phyloP scores from a whole-genome alignment of 1,284 basidiomycete species.

The Xerocomus amazonicus region DNA sequence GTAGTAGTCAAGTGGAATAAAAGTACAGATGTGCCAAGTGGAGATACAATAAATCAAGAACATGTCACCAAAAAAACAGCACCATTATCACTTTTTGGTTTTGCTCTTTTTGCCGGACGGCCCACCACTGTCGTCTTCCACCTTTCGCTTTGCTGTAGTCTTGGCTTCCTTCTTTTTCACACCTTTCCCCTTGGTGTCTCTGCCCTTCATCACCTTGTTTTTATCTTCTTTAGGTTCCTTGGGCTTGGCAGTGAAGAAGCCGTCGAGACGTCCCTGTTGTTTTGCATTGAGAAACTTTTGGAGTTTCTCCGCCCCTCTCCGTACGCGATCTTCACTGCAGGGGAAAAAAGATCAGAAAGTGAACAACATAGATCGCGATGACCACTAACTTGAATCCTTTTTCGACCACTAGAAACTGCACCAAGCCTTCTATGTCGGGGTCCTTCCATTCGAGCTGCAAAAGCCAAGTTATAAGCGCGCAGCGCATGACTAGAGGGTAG shows the following conservation, averaged over 20 bases:
- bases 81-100: constrained; percentile 28
- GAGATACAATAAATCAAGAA: constrained; percentile 9
- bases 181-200: constrained; percentile 27
- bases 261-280: constrained; percentile 94
- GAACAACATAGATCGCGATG: not conserved
- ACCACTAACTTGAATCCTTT: constrained; percentile 89
- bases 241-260: constrained; percentile 82
- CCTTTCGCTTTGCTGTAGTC: constrained; percentile 65
- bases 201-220: constrained; percentile 36
- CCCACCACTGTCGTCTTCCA: constrained; percentile 32
- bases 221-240: constrained; percentile 46
- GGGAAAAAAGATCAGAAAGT: constrained; percentile 1
- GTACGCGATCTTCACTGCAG: constrained; percentile 89
- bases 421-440: constrained; percentile 91
- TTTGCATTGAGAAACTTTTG: constrained; percentile 85
- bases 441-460: constrained; percentile 87
- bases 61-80: not conserved
- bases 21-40: constrained; percentile 17
- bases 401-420: constrained; percentile 91
- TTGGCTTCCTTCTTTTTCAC: constrained; percentile 30
- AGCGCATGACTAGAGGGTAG: not conserved
- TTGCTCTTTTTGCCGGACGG: constrained; percentile 32
- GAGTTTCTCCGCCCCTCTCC: constrained; percentile 93
- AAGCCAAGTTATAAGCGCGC: not conserved
- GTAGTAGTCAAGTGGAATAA: not conserved